These are phyloP conservation scores for Pseudonitzschia multistriata DNA, from an alignment of 108 stramenopile species.

Conservation along the genomic window DNA sequence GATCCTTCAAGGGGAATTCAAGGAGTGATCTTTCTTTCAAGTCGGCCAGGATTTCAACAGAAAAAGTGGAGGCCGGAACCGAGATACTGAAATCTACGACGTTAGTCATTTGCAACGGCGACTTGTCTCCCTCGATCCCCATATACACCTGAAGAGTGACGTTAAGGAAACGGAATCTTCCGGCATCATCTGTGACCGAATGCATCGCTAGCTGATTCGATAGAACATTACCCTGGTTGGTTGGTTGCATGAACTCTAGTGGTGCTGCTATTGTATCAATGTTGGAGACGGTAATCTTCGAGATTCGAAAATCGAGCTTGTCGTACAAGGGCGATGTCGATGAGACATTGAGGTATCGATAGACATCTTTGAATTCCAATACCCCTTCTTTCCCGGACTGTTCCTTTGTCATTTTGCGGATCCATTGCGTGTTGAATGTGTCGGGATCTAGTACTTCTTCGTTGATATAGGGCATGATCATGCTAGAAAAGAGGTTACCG, in stretches of 20 bases:
- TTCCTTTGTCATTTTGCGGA: constrained; percentile 16
- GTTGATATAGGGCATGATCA: constrained; percentile 22
- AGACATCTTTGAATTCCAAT: constrained; percentile 5
- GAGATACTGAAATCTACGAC: constrained; percentile 32
- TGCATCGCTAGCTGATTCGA: constrained; percentile 6
- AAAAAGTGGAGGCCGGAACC: constrained; percentile 21
- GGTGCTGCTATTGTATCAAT: constrained; percentile 23
- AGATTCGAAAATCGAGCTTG: constrained; percentile 15
- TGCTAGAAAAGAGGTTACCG: constrained; percentile 32
- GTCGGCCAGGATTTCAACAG: constrained; percentile 31
- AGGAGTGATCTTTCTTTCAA: constrained; percentile 46
- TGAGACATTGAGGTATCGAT: not conserved
- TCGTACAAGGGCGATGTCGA: constrained; percentile 18
- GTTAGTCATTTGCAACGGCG: constrained; percentile 50
- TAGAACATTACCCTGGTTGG: constrained; percentile 8
- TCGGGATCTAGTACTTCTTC: constrained; percentile 13
- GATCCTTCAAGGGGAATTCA: constrained; percentile 59
- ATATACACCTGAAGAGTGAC: constrained; percentile 27
- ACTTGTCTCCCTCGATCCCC: constrained; percentile 39
- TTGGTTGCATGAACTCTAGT: constrained; percentile 14
- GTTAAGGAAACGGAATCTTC: not conserved
- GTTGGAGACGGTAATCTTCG: constrained; percentile 23
- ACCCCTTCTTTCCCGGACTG: constrained; percentile 30
- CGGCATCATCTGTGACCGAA: not conserved
- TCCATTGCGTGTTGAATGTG: constrained; percentile 15